Percentiles rank a stretch among this genome's conserved stretches.
phyloP scores from a whole-genome alignment of 2,329 filamentous ascomycete species.

The Exophiala sp. region DNA sequence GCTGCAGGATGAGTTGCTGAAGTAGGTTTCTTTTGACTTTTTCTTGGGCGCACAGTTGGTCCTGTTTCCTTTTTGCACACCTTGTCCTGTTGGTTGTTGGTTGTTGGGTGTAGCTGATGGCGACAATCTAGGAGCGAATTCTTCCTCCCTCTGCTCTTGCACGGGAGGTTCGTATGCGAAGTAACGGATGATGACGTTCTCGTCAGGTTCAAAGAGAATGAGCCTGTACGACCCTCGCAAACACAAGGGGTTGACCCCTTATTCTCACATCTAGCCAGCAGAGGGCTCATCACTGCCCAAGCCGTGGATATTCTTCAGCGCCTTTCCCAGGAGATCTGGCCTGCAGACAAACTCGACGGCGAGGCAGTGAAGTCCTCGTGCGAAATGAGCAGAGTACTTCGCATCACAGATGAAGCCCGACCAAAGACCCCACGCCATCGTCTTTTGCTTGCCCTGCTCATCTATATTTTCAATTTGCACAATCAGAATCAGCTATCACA shows the following conservation, averaged over 20 bases:
- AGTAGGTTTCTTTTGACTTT: conserved; percentile 3
- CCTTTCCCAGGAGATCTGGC: conserved; percentile 10
- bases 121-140: conserved; percentile 16
- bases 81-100: background rate
- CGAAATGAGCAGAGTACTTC: conserved; percentile 17
- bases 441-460: conserved; percentile 14
- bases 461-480: conserved; percentile 23
- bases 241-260: conserved; percentile 1
- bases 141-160: conserved; percentile 15
- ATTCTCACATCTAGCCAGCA: conserved; percentile 10
- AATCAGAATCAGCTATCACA: no score
- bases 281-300: conserved; percentile 12
- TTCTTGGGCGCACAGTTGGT: background rate
- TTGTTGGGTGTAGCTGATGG: background rate
- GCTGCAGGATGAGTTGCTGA: conserved; percentile 19
- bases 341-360: no score
- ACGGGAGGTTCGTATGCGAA: conserved; percentile 17
- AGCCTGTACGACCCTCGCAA: conserved; percentile 6
- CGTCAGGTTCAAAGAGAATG: conserved; percentile 17
- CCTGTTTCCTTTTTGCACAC: no score
- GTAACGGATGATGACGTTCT: conserved; percentile 14
- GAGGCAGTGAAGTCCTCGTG: conserved; percentile 6
- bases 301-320: conserved; percentile 13
- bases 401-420: conserved; percentile 7
- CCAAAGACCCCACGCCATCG: conserved; percentile 6